Conservation (phyloP, 1,139 yeast genomes). For the Yamadazyma diospyri region DNA sequence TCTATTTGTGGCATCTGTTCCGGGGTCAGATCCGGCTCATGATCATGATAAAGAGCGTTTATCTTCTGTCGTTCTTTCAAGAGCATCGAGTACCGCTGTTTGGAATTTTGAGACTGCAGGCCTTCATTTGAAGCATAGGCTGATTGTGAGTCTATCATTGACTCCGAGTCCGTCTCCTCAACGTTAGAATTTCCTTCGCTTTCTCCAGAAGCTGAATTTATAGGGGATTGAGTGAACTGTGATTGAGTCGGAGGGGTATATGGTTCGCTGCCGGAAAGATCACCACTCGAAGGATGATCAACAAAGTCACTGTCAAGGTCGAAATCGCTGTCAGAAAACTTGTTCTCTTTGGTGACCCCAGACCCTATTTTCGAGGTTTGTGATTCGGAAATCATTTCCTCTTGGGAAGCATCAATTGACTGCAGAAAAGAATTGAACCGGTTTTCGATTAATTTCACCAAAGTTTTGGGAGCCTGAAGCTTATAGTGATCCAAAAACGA, state of each 20-base stretch:
- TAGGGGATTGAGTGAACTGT: too few relatives aligned
- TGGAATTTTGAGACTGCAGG: slow-evolving; percentile 1
- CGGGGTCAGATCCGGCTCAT: too few relatives aligned
- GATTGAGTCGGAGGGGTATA: slow-evolving; percentile 2
- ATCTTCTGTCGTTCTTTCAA: slow-evolving; percentile 7
- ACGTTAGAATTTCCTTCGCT: too few relatives aligned
- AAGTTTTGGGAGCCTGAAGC: background rate
- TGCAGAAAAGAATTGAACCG: background rate
- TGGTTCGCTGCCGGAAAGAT: background rate
- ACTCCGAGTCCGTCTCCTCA: slow-evolving; percentile 6
- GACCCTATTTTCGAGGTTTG: slow-evolving; percentile 3
- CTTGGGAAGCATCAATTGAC: background rate
- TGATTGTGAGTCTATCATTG: slow-evolving; percentile 7
- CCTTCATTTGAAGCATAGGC: slow-evolving; percentile 3
- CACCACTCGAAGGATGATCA: too few relatives aligned
- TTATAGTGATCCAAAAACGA: slow-evolving; percentile 3
- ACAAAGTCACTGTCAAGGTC: slow-evolving; percentile 4
- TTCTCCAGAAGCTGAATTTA: too few relatives aligned
- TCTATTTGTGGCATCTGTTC: too few relatives aligned
- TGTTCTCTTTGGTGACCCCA: background rate
- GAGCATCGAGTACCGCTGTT: slow-evolving; percentile 3
- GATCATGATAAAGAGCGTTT: slow-evolving; percentile 9
- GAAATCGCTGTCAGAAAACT: slow-evolving; percentile 3
- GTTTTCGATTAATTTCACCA: background rate
- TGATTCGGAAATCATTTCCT: background rate